phyloP scores from a whole-genome alignment of 331 rosid genomes.

The Pyracantha coccinea region DNA sequence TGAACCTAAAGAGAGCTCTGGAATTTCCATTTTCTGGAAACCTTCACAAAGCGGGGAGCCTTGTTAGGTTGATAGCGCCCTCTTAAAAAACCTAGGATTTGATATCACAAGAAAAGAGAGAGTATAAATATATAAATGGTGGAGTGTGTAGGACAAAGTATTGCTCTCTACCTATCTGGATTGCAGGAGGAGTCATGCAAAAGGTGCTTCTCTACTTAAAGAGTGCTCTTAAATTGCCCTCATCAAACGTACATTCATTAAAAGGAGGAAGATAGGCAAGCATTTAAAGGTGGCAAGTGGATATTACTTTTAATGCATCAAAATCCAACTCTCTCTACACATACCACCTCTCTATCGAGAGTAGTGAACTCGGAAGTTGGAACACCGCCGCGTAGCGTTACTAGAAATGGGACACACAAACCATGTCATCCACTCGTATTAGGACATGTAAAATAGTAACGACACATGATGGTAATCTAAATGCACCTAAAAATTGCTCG shows the following conservation, averaged over 20 bases:
- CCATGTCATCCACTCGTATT: too few species aligned
- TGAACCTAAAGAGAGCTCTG: slow-evolving; percentile 29
- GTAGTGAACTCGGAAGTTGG: too few species aligned
- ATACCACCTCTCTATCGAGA: neutral
- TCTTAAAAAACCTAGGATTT: too few species aligned
- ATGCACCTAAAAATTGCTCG: too few species aligned
- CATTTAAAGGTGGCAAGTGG: slow-evolving; percentile 33
- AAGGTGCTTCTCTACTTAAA: slow-evolving; percentile 2
- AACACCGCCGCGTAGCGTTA: too few species aligned
- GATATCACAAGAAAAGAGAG: neutral
- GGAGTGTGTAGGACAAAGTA: neutral
- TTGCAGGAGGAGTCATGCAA: slow-evolving; percentile 9
- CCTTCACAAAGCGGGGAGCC: neutral
- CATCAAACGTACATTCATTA: neutral
- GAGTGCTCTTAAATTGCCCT: slow-evolving; percentile 15
- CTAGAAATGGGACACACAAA: too few species aligned
- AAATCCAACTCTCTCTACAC: slow-evolving; percentile 21
- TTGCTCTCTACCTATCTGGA: neutral
- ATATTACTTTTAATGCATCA: slow-evolving; percentile 22
- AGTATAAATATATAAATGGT: too few species aligned
- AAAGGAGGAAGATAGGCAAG: slow-evolving; percentile 16
- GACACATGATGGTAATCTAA: too few species aligned
- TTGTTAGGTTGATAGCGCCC: neutral
- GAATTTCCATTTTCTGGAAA: slow-evolving; percentile 7
- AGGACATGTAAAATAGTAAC: too few species aligned